Evolutionary conservation across 306 rosid genomes (phyloP), one percentile per base, ranked within the genome.

Genomic region (Sindora glabra): DNA sequence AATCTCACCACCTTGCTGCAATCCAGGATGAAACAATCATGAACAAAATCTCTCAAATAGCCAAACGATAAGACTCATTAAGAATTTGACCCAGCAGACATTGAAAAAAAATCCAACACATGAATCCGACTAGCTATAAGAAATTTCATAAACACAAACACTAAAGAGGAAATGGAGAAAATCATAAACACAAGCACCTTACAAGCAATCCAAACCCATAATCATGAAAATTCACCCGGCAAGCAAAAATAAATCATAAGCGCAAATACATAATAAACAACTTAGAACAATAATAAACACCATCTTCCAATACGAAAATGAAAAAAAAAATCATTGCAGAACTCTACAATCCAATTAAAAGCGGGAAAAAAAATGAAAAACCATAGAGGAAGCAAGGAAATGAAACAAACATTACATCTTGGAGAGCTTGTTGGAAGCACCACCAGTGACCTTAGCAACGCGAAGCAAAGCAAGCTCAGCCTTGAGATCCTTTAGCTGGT

Each of bases 401-500:
- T 2, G 11, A 37, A 40, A 38, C 1, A 2, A 6, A 38, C 15
- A 3, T 49, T 71, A 92, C 99, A 92, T 92, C 83, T 92, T 92
- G 74, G 99, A 89, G 55, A 89, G 99, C 86, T 89, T 92, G 87
- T 92, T 92, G 68, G 99, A 87, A 4, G 97, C 97, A 34, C 97
- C 99, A 0, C 97, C 96, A 8, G 99, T 92, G 81, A 89, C 99
- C 86, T 92, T 92, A 17, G 99, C 94, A 1, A 92, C 99, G 15
- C 96, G 99, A 48, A 92, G 99, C 60, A 86, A 78, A 3, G 96
- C 79, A 48, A 92, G 94, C 71, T 88, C 99, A 0, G 99, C 97
- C 78, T 88, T 92, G 67, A 92, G 97, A 55, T 92, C 99, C 83
- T 88, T 92, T 11, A 88, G 86, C 84, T 92, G 99, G 56, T 3